phyloP scores from a whole-genome alignment of 148 eudicot genomes.

The Rheum nobile region DNA sequence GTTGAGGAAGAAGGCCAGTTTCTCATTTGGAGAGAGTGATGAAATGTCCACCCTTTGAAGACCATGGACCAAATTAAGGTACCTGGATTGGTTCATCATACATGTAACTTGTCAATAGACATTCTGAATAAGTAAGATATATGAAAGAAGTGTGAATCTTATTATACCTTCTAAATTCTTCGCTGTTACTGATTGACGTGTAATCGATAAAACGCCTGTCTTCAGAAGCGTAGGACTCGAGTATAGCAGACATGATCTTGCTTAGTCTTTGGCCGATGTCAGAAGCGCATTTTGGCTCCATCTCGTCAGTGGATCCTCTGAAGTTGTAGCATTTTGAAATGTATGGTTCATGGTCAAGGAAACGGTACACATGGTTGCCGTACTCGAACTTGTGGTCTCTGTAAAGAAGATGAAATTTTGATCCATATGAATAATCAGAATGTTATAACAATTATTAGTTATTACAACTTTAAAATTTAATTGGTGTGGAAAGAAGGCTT shows the following conservation, averaged over 20 bases:
- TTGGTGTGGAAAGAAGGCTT: not conserved
- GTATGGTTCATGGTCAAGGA: constrained; percentile 85
- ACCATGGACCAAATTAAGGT: constrained; percentile 55
- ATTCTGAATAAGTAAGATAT: too few relatives aligned
- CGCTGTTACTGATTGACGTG: constrained; percentile 74
- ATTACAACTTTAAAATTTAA: too few relatives aligned
- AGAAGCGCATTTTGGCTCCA: constrained; percentile 51
- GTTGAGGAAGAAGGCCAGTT: constrained; percentile 74
- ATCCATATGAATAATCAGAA: not conserved
- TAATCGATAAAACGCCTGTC: constrained; percentile 57
- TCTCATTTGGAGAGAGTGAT: constrained; percentile 52
- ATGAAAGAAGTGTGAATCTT: too few relatives aligned
- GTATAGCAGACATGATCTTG: constrained; percentile 78
- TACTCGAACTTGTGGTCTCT: constrained; percentile 75
- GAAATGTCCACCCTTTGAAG: constrained; percentile 68
- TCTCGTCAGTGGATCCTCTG: constrained; percentile 58
- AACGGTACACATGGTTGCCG: constrained; percentile 57
- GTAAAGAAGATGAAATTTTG: not conserved
- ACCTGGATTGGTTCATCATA: constrained; percentile 29
- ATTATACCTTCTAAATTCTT: constrained; percentile 92
- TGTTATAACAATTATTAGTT: too few relatives aligned
- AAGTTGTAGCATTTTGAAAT: constrained; percentile 74
- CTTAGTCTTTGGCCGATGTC: constrained; percentile 38
- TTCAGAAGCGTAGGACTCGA: constrained; percentile 89
- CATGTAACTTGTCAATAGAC: not conserved